phyloP scores from a whole-genome alignment of 352 stramenopile species.

The Phytophthora cryptogea region DNA sequence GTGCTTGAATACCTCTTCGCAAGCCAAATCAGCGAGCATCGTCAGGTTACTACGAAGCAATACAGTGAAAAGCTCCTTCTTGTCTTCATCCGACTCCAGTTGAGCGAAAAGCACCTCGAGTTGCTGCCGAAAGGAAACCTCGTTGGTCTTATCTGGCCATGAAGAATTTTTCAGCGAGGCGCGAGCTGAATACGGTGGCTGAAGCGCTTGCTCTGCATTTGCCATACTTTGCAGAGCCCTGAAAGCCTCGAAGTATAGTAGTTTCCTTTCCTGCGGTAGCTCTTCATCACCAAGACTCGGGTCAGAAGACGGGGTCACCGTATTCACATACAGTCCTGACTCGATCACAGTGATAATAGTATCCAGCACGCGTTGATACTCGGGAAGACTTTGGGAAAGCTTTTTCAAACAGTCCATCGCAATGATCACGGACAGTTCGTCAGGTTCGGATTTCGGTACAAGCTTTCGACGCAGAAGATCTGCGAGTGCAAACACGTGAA shows the following conservation, averaged over 20 bases:
- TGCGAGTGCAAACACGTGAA: constrained; percentile 16
- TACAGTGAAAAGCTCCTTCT: constrained; percentile 39
- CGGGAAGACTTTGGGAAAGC: constrained; percentile 51
- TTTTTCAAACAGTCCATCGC: constrained; percentile 77
- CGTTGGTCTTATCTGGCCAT: constrained; percentile 21
- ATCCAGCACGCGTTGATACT: constrained; percentile 66
- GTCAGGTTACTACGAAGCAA: constrained; percentile 45
- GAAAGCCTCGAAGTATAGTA: constrained; percentile 63
- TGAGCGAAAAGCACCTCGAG: constrained; percentile 36
- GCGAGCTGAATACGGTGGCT: not conserved
- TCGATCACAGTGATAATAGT: constrained; percentile 58
- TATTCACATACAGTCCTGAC: constrained; percentile 44
- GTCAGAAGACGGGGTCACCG: constrained; percentile 4
- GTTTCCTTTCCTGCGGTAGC: constrained; percentile 6
- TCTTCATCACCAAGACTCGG: constrained; percentile 9
- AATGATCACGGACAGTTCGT: constrained; percentile 61
- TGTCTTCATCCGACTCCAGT: constrained; percentile 38
- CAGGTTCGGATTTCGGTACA: constrained; percentile 42
- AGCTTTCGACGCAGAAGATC: constrained; percentile 67
- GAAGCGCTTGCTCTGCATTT: constrained; percentile 3
- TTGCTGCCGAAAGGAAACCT: constrained; percentile 28
- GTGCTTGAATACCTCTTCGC: constrained; percentile 40
- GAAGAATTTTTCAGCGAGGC: constrained; percentile 14
- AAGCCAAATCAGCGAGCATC: constrained; percentile 31
- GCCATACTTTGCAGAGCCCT: constrained; percentile 16